Evolutionary conservation across 1,139 yeast species (phyloP), one percentile per base, ranked within the genome.

Genomic region (Komagataea norvegica): DNA sequence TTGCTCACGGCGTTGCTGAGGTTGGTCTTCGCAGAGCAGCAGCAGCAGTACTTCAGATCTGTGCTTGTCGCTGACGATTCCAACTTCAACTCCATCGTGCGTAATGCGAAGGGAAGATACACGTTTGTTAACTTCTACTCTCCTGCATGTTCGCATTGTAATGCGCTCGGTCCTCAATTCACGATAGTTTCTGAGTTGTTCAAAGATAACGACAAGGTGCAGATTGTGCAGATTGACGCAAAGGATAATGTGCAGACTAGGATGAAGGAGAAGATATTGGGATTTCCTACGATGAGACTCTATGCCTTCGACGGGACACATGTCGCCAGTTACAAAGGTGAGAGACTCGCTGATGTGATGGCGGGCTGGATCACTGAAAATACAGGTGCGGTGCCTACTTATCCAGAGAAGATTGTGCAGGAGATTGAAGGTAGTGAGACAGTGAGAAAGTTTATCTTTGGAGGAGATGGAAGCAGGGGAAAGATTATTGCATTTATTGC

Each of bases 261-360:
- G 30, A 43, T 30, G 29, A 33, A 44, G 17, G 45, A 49, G 14
- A 32, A 34, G 9, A 45, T 52, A 17, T 20, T 37, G 13, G 56
- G 56, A n/a, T 52, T 45, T 41, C 56, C 56, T 13, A 47, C 51
- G 5, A 10, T 52, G 22, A 51, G 55, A 40, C 33, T 52, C 8
- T 52, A 49, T 31, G 39, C 45, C 11, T 48, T 45, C 34, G 54
- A 51, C 34, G 56, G 56, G 3, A 33, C 46, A 0, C 52, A 45
- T 29, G 32, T 51, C 11, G 51, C 41, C 0, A 44, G 49, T 4
- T 43, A 36, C 8, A 37, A 37, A 8, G 41, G 42, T 5, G 44
- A 44, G 6, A 43, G 56, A 42, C 36, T 38, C 3, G 40, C 49
- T 3, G 54, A 52, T 27, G 33, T 40, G 4, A 26, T 52, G 33